These are phyloP conservation scores for Boletellus ananiceps DNA, from an alignment of 768 basidiomycete genomes.

Conservation along the genomic window DNA sequence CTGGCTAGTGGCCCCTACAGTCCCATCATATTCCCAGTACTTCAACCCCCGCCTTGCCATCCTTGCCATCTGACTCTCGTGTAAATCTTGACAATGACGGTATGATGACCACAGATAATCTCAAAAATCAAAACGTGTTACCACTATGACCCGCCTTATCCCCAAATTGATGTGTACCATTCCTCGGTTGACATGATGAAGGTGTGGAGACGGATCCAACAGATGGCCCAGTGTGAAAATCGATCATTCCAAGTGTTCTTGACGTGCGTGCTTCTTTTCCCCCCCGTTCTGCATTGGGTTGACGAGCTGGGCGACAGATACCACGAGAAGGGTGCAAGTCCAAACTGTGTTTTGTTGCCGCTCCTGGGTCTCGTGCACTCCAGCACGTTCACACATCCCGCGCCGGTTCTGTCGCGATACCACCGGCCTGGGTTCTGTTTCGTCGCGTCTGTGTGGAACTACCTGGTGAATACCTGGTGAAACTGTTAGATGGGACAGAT, in stretches of 20 bases:
- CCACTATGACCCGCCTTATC: not conserved
- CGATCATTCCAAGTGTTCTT: constrained; percentile 53
- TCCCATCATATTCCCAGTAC: constrained; percentile 24
- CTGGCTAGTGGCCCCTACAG: too few species aligned
- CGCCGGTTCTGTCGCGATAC: constrained; percentile 25
- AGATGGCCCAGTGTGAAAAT: constrained; percentile 71
- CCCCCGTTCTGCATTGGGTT: not conserved
- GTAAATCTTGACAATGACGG: constrained; percentile 22
- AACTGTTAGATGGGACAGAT: not conserved
- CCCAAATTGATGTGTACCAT: not conserved
- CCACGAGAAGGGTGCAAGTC: not conserved
- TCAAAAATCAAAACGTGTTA: constrained; percentile 50
- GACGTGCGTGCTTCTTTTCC: constrained; percentile 35
- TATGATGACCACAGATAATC: constrained; percentile 43
- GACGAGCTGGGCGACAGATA: not conserved
- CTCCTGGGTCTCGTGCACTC: constrained; percentile 17
- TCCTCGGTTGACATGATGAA: constrained; percentile 24
- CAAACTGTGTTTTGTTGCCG: not conserved
- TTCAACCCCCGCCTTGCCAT: constrained; percentile 6
- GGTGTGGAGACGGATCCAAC: constrained; percentile 72
- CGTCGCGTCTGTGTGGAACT: too few species aligned
- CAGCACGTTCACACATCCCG: constrained; percentile 40
- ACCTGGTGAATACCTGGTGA: too few species aligned
- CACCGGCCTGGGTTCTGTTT: constrained; percentile 20
- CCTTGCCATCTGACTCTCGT: not conserved